Base-by-base conservation (phyloP, 192 early-diverging fungal genomes). In the Glomus cerebriforme region DNA sequence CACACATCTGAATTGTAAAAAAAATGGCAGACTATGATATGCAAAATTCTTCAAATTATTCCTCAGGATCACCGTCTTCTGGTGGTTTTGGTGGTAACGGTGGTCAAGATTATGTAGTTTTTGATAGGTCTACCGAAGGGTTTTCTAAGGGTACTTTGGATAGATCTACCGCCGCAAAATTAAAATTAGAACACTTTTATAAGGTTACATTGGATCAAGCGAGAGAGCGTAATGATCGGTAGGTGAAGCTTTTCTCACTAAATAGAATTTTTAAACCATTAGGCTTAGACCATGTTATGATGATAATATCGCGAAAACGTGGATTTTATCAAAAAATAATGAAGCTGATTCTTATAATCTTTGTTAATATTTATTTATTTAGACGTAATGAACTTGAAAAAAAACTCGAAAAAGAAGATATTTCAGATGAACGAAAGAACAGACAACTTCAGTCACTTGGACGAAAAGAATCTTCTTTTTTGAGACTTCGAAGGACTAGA, bases 121-220 rank as follows among this genome's bases (percentile, higher is more conserved):
- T 89, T 79, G 85, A 89, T 66, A 90, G 93, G 58, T 91, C 92
- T n/a, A 92, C 93, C 0, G 93, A 92, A 47, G 92, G 91, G 7
- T 91, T 94, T 58, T 86, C 97, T 29, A 90, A 92, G 63, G 86
- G 90, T 54, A 93, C 94, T 0, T 75, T 98, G 10, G 98, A 99
- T 58, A 88, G 94, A 81, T 93, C 96, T 7, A 90, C 94, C 0
- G 92, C 93, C 9, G 96, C 96, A 49, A 98, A 96, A 84, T 90
- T 94, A 59, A 94, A 93, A 72, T 87, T 99, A 32, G 94, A 98
- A 79, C 90, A 96, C 86, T 96, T 96, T 72, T 99, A 98, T 88
- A 96, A 94, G 81, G 88, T 90, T 27, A 87, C 94, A 43, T 89
- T 98, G 69, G 89, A 92, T 7, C 96, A 98, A 80, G 96, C 95